These are phyloP conservation scores for Emergomyces pasteurianus DNA, from an alignment of 2,329 filamentous ascomycete species.

Conservation along the genomic window DNA sequence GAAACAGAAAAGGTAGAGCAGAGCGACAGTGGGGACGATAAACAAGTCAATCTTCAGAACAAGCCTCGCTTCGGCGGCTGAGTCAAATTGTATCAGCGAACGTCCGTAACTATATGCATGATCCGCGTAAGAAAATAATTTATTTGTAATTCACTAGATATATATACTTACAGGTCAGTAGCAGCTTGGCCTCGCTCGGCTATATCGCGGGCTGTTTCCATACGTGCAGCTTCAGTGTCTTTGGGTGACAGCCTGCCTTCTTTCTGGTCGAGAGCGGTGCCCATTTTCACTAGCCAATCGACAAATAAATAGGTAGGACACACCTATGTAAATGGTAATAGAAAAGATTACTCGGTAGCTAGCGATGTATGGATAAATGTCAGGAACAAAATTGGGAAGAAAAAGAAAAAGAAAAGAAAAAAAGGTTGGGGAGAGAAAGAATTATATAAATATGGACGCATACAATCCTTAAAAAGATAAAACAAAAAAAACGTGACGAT, in stretches of 20 bases:
- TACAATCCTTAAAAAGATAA: too few relatives aligned
- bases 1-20: conserved; percentile 62
- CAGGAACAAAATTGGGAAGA: too few relatives aligned
- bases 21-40: conserved; percentile 52
- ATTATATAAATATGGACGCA: too few relatives aligned
- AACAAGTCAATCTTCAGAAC: conserved; percentile 53
- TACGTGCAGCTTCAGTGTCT: not conserved
- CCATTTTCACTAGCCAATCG: not conserved
- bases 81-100: conserved; percentile 44
- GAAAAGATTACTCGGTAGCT: too few relatives aligned
- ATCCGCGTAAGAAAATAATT: not conserved
- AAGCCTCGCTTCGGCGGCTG: conserved; percentile 45
- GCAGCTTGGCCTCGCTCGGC: conserved; percentile 36
- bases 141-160: not conserved
- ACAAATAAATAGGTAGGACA: not conserved
- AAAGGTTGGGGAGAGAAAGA: too few relatives aligned
- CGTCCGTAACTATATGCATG: conserved; percentile 33
- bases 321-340: too few relatives aligned
- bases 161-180: conserved; percentile 33
- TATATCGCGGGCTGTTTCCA: conserved; percentile 20
- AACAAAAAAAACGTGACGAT: too few relatives aligned
- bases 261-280: not conserved
- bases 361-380: too few relatives aligned
- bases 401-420: too few relatives aligned
- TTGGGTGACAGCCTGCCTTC: too few relatives aligned